A percentile compares a stretch with the other conserved stretches of the same genome.
Evolutionary conservation across 2,329 filamentous ascomycete species (phyloP).

Genomic region (Teratosphaeriaceae sp.): DNA sequence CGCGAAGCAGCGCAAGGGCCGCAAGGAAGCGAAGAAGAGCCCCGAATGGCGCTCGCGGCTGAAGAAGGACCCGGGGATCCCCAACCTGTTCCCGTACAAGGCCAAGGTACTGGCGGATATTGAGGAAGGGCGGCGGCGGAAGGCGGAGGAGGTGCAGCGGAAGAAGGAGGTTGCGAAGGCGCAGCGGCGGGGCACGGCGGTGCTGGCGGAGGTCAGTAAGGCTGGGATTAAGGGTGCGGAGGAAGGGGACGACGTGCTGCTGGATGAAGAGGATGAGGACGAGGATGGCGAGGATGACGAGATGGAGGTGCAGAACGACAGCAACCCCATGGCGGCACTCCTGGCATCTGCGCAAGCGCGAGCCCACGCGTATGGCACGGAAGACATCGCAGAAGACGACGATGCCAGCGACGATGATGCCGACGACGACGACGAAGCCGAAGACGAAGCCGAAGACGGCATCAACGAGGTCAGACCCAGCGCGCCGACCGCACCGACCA

Average conservation of each 20-base stretch:
- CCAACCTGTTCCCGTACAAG: slow-evolving; percentile 96
- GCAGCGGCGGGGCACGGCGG: slow-evolving; percentile 31
- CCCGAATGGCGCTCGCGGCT: slow-evolving; percentile 91
- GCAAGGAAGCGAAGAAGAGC: slow-evolving; percentile 90
- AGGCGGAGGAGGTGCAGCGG: slow-evolving; percentile 69
- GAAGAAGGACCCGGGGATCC: slow-evolving; percentile 97
- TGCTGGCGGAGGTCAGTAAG: slow-evolving; percentile 34
- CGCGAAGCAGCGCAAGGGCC: slow-evolving; percentile 83
- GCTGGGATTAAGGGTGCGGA: slow-evolving; percentile 48
- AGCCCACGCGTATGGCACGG: slow-evolving; percentile 60
- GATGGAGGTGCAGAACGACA: slow-evolving; percentile 56
- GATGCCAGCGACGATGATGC: slow-evolving; percentile 50
- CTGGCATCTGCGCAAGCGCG: slow-evolving; percentile 75
- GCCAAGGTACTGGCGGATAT: slow-evolving; percentile 92
- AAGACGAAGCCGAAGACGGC: slow-evolving; percentile 30
- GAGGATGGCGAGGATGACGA: slow-evolving; percentile 51
- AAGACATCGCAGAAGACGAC: slow-evolving; percentile 52
- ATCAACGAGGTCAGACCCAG: slow-evolving; percentile 9
- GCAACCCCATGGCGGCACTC: slow-evolving; percentile 88
- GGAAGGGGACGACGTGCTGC: slow-evolving; percentile 45
- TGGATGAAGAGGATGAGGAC: slow-evolving; percentile 29
- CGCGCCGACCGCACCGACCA: slow-evolving; percentile 7
- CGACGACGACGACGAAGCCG: slow-evolving; percentile 41
- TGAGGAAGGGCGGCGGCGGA: slow-evolving; percentile 75
- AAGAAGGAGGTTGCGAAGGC: slow-evolving; percentile 61